Percentiles rank a stretch among this genome's conserved stretches.
These are phyloP conservation scores for Xylaria bambusicola DNA, from an alignment of 495 filamentous ascomycete species.

Conservation along the genomic window DNA sequence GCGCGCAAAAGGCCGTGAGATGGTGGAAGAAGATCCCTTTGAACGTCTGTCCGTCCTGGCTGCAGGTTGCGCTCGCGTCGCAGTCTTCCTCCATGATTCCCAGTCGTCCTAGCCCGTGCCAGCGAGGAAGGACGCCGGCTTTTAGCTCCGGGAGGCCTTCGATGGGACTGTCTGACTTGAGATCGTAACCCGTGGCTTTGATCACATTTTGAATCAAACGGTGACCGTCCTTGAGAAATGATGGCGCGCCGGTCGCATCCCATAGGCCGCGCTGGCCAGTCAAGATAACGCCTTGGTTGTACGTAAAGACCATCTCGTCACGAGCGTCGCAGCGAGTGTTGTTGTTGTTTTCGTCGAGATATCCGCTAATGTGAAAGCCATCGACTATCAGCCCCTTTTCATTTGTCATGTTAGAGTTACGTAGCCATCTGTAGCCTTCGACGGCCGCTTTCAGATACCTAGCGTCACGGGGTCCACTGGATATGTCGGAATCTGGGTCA, in stretches of 20 bases:
- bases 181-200: constrained; percentile 71
- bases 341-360: constrained; percentile 46
- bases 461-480: constrained; percentile 57
- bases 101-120: constrained; percentile 73
- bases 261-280: constrained; percentile 81
- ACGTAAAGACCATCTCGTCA: constrained; percentile 90
- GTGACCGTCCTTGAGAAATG: constrained; percentile 80
- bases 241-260: constrained; percentile 63
- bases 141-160: constrained; percentile 21
- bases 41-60: constrained; percentile 88
- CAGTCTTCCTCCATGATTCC: constrained; percentile 87
- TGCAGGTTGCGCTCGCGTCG: constrained; percentile 72
- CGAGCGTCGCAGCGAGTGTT: constrained; percentile 72
- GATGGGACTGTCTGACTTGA: constrained; percentile 37
- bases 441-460: constrained; percentile 70
- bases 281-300: constrained; percentile 95
- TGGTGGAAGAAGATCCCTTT: constrained; percentile 96
- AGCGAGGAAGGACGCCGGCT: constrained; percentile 46
- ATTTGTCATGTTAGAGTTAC: constrained; percentile 78
- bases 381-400: constrained; percentile 77
- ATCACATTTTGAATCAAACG: constrained; percentile 70
- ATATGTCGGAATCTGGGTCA: not conserved
- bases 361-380: constrained; percentile 85
- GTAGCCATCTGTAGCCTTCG: constrained; percentile 81
- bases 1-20: constrained; percentile 75